Base-by-base conservation (phyloP, 495 filamentous ascomycete genomes). In the Daldinia childiae region DNA sequence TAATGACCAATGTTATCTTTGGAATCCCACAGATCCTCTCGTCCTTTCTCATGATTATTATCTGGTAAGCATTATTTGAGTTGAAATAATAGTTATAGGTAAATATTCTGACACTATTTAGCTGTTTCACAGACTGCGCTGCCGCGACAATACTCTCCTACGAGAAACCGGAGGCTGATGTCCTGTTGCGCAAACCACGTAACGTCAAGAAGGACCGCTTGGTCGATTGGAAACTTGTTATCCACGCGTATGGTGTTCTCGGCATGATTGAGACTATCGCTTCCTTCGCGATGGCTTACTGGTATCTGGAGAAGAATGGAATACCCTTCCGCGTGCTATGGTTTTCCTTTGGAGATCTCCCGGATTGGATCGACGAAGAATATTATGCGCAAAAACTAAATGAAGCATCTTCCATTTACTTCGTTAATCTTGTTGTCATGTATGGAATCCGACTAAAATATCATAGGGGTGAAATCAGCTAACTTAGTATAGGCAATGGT, bases 351-450 rank as follows among this genome's bases (percentile, higher is more conserved):
- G 89, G 87, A 14, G 74, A 73, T 17, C 69, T 83, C 4, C 84
- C 84, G 0, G 74, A 79, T 21, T 72, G 73, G 14, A 76, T 89
- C 19, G 80, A 85, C 50, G 52, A 78, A 0, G 85, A 86, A 30
- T 85, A 78, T 57, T 85, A 81, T 57, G 81, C 77, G 5, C 73
- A 77, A 21, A 77, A 82, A 24, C 72, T 88, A 15, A 89, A 88
- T 63, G 82, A 84, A 50, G 90, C 88, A 21, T 88, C 86, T 29
- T 87, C 85, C 26, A 87, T 92, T 38, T 93, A 93, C 71, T 93
- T 93, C 68, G 85, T 92, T 32, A 91, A 85, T n/a, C 79, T 93
- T 8, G 89, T 93, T 6, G 85, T 91, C 4, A 90, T 90, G 88
- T 86, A 75, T 76, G 82, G 72, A 1, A 17, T n/a, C 4, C 11